Conservation (phyloP, 805 yeast species). For the Priceomyces medius region DNA sequence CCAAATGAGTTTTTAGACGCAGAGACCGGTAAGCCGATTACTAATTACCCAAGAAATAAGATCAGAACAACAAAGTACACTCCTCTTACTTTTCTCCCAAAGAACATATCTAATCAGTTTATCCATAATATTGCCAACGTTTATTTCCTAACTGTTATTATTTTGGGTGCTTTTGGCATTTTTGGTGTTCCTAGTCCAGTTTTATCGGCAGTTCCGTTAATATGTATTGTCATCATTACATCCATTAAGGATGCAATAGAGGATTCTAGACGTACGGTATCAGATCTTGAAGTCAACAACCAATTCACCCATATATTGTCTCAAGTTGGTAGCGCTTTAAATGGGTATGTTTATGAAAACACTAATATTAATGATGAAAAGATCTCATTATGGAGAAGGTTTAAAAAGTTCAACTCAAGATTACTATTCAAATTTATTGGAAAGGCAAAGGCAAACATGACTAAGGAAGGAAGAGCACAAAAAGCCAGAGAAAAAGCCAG, state of each 20-base stretch:
- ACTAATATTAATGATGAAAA: slow-evolving; percentile 62
- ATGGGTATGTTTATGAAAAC: slow-evolving; percentile 40
- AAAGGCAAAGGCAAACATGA: slow-evolving; percentile 26
- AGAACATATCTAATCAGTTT: slow-evolving; percentile 77
- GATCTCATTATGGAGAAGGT: slow-evolving; percentile 65
- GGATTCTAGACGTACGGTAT: slow-evolving; percentile 70
- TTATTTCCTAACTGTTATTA: slow-evolving; percentile 76
- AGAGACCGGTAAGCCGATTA: slow-evolving; percentile 55
- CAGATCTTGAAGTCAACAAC: slow-evolving; percentile 75
- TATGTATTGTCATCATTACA: slow-evolving; percentile 72
- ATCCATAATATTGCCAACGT: slow-evolving; percentile 80
- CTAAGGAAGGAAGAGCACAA: slow-evolving; percentile 36
- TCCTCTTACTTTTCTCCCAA: slow-evolving; percentile 84
- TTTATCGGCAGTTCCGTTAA: slow-evolving; percentile 71
- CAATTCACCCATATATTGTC: slow-evolving; percentile 64
- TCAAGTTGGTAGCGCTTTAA: slow-evolving; percentile 21
- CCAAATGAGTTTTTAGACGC: slow-evolving; percentile 61
- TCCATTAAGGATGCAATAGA: slow-evolving; percentile 80
- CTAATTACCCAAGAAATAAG: slow-evolving; percentile 79
- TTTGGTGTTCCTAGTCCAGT: slow-evolving; percentile 84
- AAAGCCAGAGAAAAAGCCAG: slow-evolving; percentile 20
- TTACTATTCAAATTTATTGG: slow-evolving; percentile 26
- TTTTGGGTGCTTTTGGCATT: slow-evolving; percentile 74
- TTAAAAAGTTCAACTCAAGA: slow-evolving; percentile 53
- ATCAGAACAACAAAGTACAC: slow-evolving; percentile 95